Evolutionary conservation across 2,329 filamentous ascomycete genomes (phyloP).

Genomic region (Ophiostoma angusticollis): DNA sequence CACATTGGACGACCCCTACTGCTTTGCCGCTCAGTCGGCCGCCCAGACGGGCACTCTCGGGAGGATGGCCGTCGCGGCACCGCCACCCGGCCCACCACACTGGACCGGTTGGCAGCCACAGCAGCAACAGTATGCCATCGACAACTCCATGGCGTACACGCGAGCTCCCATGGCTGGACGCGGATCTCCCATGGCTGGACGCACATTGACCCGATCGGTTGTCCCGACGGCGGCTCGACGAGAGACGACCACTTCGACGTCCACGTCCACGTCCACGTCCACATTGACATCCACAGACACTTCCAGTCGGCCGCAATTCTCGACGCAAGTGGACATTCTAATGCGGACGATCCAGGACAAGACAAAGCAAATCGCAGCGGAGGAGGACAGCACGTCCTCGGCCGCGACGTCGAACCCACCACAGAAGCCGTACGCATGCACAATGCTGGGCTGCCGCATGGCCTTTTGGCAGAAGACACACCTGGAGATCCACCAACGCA

Average conservation of each 20-base stretch:
- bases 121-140: slow-evolving; percentile 11
- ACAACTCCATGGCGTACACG: too few relatives aligned
- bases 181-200: too few relatives aligned
- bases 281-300: too few relatives aligned
- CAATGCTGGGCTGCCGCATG: slow-evolving; percentile 61
- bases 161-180: too few relatives aligned
- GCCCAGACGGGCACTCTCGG: slow-evolving; percentile 20
- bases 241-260: slow-evolving; percentile 29
- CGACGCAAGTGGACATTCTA: slow-evolving; percentile 73
- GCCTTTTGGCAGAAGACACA: slow-evolving; percentile 87
- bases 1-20: background rate
- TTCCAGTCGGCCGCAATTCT: slow-evolving; percentile 40
- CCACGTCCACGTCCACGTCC: slow-evolving; percentile 36
- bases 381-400: background rate
- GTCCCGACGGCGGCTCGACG: too few relatives aligned
- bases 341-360: slow-evolving; percentile 81
- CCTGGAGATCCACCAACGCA: slow-evolving; percentile 74
- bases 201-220: too few relatives aligned
- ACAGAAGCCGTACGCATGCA: slow-evolving; percentile 40
- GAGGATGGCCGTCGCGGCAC: slow-evolving; percentile 38
- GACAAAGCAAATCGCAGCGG: slow-evolving; percentile 16
- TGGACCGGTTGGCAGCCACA: slow-evolving; percentile 46
- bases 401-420: slow-evolving; percentile 6
- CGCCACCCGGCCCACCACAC: slow-evolving; percentile 29
- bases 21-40: background rate